Percentiles rank a stretch among this genome's conserved stretches.
phyloP scores from a whole-genome alignment of 306 rosid species.

The Cicer cuneatum region DNA sequence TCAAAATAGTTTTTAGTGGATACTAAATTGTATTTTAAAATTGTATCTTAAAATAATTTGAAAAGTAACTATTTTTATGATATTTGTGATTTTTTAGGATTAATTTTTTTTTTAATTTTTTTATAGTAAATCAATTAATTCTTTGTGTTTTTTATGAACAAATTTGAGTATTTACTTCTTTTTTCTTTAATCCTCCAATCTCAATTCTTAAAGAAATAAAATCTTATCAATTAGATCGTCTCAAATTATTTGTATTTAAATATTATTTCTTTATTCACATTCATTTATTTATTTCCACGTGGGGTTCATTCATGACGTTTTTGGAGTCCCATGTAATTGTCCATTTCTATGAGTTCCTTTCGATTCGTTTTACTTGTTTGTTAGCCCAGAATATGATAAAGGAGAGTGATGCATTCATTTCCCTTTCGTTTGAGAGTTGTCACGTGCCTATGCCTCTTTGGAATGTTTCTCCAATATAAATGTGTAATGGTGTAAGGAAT shows the following conservation, averaged over 20 bases:
- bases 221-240: too few relatives aligned
- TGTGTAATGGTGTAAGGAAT: neutral
- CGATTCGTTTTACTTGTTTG: slow-evolving; percentile 38
- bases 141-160: too few relatives aligned
- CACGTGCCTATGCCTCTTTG: slow-evolving; percentile 20
- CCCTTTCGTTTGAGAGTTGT: neutral
- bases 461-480: slow-evolving; percentile 5
- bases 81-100: too few relatives aligned
- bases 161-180: too few relatives aligned
- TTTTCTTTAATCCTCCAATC: too few relatives aligned
- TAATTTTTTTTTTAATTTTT: too few relatives aligned
- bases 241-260: too few relatives aligned
- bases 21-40: neutral
- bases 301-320: slow-evolving; percentile 32
- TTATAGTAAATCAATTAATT: too few relatives aligned
- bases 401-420: slow-evolving; percentile 39
- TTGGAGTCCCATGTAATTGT: slow-evolving; percentile 24
- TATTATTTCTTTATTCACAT: neutral
- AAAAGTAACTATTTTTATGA: too few relatives aligned
- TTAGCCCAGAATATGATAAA: slow-evolving; percentile 39
- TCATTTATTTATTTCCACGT: slow-evolving; percentile 29
- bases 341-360: neutral
- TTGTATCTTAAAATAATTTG: neutral
- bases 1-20: neutral
- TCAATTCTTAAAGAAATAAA: too few relatives aligned